Evolutionary conservation across 495 filamentous ascomycete species (phyloP).

Genomic region (Evernia prunastri): DNA sequence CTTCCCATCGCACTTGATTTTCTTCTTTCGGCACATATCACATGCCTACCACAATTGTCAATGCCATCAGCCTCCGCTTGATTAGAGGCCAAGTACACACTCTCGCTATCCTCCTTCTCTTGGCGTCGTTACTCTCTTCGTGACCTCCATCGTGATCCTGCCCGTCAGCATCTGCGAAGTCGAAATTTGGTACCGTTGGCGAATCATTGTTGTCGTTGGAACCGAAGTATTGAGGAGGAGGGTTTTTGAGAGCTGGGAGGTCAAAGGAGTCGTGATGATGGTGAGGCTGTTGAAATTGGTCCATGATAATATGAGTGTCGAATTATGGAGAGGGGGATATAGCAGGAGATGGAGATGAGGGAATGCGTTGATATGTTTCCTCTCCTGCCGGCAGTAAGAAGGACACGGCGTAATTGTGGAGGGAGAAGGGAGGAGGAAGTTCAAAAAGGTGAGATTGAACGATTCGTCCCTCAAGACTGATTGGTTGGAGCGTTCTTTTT

Average conservation of each 20-base stretch:
- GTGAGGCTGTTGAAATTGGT: conserved; percentile 27
- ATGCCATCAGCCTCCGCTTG: conserved; percentile 13
- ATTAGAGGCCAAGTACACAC: conserved; percentile 42
- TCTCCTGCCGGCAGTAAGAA: background rate
- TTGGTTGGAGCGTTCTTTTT: background rate
- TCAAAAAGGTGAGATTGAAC: background rate
- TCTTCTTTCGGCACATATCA: conserved; percentile 99
- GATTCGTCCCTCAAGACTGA: background rate
- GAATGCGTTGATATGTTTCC: background rate
- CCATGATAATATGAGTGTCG: conserved; percentile 1
- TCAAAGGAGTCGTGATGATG: conserved; percentile 41
- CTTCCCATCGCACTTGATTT: conserved; percentile 99
- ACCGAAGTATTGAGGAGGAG: conserved; percentile 67
- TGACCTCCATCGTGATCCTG: conserved; percentile 36
- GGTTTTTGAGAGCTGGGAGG: conserved; percentile 46
- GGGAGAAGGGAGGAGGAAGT: background rate
- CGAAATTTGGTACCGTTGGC: conserved; percentile 51
- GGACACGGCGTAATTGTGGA: background rate
- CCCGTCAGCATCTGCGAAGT: conserved; percentile 50
- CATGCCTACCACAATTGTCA: conserved; percentile 60
- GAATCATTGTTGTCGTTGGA: conserved; percentile 55
- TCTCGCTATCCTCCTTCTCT: conserved; percentile 88
- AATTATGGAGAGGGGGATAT: background rate
- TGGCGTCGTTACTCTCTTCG: conserved; percentile 71
- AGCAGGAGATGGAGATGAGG: background rate